Conservation (phyloP, 495 filamentous ascomycete genomes). For the Xylaria curta region DNA sequence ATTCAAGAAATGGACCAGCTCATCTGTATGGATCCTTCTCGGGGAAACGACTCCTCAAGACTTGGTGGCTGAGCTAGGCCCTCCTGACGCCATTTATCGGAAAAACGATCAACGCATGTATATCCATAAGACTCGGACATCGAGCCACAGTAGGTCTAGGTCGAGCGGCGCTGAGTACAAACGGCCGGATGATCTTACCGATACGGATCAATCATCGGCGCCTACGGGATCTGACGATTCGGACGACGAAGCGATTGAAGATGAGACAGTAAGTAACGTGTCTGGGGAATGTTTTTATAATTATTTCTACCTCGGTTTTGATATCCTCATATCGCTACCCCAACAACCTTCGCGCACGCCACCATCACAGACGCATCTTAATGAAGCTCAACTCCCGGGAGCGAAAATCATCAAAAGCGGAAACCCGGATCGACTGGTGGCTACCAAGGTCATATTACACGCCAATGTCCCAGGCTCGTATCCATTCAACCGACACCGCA, state of each 20-base stretch:
- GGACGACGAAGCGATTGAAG: conserved; percentile 65
- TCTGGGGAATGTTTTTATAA: conserved; percentile 90
- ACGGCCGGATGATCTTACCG: conserved; percentile 66
- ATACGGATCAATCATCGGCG: conserved; percentile 83
- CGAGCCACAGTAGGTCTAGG: conserved; percentile 53
- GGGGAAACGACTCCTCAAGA: conserved; percentile 90
- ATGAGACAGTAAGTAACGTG: conserved; percentile 53
- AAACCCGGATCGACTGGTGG: conserved; percentile 69
- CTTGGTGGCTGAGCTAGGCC: conserved; percentile 84
- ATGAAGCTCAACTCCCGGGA: conserved; percentile 32
- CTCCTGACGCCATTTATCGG: conserved; percentile 92
- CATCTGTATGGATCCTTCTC: conserved; percentile 70
- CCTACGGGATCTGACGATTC: conserved; percentile 80
- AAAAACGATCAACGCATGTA: conserved; percentile 91
- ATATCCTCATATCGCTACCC: conserved; percentile 86
- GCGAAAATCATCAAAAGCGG: conserved; percentile 41
- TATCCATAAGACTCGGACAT: conserved; percentile 72
- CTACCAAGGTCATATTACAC: conserved; percentile 89
- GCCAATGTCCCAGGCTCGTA: conserved; percentile 95
- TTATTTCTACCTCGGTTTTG: conserved; percentile 94
- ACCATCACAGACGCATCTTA: conserved; percentile 57
- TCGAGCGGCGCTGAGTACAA: conserved; percentile 56
- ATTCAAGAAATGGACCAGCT: conserved; percentile 63
- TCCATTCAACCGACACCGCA: conserved; percentile 92
- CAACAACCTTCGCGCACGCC: conserved; percentile 65